Evolutionary conservation across 352 stramenopile species (phyloP), one percentile per base, ranked within the genome.

Genomic region (Globisporangium nagaii): DNA sequence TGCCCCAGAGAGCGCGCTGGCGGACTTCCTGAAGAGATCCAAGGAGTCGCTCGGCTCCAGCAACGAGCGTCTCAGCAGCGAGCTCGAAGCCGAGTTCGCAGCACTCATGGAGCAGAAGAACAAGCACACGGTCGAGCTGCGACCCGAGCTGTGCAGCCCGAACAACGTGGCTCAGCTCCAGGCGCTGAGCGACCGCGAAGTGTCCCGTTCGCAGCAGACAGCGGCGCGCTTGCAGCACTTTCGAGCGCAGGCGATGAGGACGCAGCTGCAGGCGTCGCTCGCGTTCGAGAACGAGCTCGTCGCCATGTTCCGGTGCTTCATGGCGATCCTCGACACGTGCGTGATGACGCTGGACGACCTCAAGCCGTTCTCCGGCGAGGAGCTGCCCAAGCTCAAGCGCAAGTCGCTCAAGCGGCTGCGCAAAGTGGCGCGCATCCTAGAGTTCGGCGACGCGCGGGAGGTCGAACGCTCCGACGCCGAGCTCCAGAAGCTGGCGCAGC

Each of bases 321-420:
- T 75, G 42, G 22, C 62, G 19, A 56, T 91, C 22, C 60, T 91
- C 10, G 81, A 91, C 48, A 70, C 73, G 32, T 74, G 69, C 27
- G 73, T 88, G 45, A 73, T 90, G 65, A 76, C 73, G 20, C 49
- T 79, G 7, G 68, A 83, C 5, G 81, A 91, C 39, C 34, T 90
- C 8, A 66, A 76, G 46, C 65, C 70, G 37, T 68, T 81, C 46
- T 66, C 48, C 19, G 68, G 71, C 3, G 68, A 83, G 31, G 62
- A 79, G 22, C 43, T 75, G 2, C 62, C 70, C 0, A 81, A 75
- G 30, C 51, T 63, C n/a, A 81, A 90, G 62, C 76, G 79, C 30
- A 91, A 91, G 56, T 83, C 79, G 13, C 73, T 91, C 19, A 86
- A 85, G 52, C 65, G 79, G 1, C 62, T 91, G 11, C 72, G 78